Conservation (phyloP, 345 rosid genomes). For the Hibiscus mutabilis region DNA sequence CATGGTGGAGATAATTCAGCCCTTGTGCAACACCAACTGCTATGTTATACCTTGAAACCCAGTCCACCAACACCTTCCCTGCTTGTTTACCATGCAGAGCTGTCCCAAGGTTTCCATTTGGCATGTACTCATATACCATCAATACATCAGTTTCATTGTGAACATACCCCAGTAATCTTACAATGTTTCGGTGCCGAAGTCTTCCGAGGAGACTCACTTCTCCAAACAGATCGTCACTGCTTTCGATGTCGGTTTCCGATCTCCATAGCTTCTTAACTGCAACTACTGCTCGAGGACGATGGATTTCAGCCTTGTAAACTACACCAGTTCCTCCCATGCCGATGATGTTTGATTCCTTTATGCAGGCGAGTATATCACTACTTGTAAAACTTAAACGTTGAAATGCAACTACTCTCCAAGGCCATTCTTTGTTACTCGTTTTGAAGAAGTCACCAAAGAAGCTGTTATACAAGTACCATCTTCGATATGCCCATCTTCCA, state of each 20-base stretch:
- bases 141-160: conserved; percentile 73
- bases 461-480: conserved; percentile 68
- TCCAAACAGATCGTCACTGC: conserved; percentile 51
- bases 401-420: conserved; percentile 84
- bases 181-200: conserved; percentile 80
- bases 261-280: conserved; percentile 95
- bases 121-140: conserved; percentile 81
- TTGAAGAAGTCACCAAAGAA: conserved; percentile 44
- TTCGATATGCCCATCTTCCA: conserved; percentile 51
- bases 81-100: conserved; percentile 68
- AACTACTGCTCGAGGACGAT: conserved; percentile 48
- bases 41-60: conserved; percentile 82
- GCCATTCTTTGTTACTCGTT: conserved; percentile 67
- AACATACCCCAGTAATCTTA: conserved; percentile 63
- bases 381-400: conserved; percentile 71
- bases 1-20: conserved; percentile 75
- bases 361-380: conserved; percentile 58
- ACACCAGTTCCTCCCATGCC: conserved; percentile 94
- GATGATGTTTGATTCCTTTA: conserved; percentile 69
- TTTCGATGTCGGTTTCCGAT: conserved; percentile 46
- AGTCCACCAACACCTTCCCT: conserved; percentile 63
- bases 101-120: conserved; percentile 70
- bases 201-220: conserved; percentile 77
- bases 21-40: conserved; percentile 92
- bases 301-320: conserved; percentile 83